Percentiles rank a stretch among this genome's conserved stretches.
These are phyloP conservation scores for Bretschneidera sinensis DNA, from an alignment of 345 rosid species.

Conservation along the genomic window DNA sequence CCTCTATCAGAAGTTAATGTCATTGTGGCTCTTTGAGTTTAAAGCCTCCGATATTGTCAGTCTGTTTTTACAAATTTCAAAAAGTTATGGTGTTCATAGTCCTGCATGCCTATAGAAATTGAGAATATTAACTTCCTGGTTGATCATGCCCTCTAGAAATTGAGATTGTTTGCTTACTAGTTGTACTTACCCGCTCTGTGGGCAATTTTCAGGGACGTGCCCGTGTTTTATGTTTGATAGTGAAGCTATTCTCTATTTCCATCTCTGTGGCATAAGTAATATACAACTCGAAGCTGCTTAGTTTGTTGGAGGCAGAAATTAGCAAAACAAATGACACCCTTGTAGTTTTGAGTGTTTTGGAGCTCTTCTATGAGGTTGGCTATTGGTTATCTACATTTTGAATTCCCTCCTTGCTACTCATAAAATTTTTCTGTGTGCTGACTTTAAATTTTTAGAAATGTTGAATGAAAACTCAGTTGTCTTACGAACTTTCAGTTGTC, in stretches of 20 bases:
- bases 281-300: slow-evolving; percentile 56
- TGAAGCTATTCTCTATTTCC: slow-evolving; percentile 86
- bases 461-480: background rate
- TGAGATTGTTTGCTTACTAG: no score
- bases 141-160: no score
- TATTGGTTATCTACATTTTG: slow-evolving; percentile 3
- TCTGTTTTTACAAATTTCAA: no score
- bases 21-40: no score
- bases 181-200: background rate
- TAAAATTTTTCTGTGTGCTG: background rate
- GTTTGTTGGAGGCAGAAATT: slow-evolving; percentile 70
- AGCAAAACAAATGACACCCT: slow-evolving; percentile 58
- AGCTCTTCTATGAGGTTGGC: slow-evolving; percentile 83
- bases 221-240: slow-evolving; percentile 70
- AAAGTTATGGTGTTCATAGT: no score
- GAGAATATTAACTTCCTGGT: no score
- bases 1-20: no score
- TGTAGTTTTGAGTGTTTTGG: slow-evolving; percentile 61
- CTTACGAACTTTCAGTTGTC: no score
- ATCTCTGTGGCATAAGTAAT: slow-evolving; percentile 57
- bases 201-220: slow-evolving; percentile 64
- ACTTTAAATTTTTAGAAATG: background rate
- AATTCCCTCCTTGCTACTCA: background rate
- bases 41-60: no score
- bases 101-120: no score